These are phyloP conservation scores for Fusarium mundagurra DNA, from an alignment of 2,329 filamentous ascomycete species.

Conservation along the genomic window DNA sequence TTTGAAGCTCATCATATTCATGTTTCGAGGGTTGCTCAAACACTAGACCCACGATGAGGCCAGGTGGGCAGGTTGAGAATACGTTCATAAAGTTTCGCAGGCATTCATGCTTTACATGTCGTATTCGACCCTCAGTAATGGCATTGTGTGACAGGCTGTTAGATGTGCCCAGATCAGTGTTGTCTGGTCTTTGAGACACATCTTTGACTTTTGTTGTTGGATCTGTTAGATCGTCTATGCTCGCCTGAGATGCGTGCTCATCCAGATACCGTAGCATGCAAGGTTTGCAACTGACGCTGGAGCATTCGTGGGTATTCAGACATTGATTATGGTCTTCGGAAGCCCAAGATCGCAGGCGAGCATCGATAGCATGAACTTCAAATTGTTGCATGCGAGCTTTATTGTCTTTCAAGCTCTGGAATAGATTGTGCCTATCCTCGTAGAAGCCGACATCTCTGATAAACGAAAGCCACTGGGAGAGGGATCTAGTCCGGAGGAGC, in stretches of 20 bases:
- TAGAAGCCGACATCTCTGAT: background rate
- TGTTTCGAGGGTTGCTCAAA: background rate
- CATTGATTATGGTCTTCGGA: background rate
- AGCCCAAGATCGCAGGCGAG: background rate
- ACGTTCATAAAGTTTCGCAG: background rate
- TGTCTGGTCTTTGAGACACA: background rate
- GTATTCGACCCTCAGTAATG: background rate
- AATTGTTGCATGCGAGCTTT: background rate
- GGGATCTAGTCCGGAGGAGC: background rate
- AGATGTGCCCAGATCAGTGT: too few relatives aligned
- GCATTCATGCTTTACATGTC: background rate
- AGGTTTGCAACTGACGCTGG: background rate
- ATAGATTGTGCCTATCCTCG: background rate
- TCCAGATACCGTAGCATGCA: background rate
- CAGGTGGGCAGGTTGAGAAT: background rate
- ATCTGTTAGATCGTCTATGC: background rate
- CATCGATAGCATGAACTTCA: background rate
- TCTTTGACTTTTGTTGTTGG: background rate
- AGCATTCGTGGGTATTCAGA: background rate
- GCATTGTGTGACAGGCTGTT: too few relatives aligned
- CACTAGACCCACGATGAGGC: background rate
- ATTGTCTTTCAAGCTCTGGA: background rate
- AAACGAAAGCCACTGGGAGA: background rate
- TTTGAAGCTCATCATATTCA: constrained; percentile 19
- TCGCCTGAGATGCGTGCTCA: background rate